Conservation (phyloP, 2,329 filamentous ascomycete species). For the Aspergillus caelatus region DNA sequence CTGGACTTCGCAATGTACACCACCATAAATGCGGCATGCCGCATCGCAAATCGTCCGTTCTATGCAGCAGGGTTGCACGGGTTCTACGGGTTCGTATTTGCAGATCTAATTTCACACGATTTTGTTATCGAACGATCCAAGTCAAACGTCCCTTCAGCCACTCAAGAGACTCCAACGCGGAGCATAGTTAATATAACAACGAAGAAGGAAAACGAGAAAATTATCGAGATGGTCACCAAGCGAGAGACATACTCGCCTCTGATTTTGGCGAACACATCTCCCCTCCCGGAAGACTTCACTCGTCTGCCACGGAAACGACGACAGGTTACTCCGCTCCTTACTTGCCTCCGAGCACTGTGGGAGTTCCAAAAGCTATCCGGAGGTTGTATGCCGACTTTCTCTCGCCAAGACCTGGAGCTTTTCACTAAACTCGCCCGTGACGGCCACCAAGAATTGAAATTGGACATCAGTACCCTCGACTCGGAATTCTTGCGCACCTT, state of each 20-base stretch:
- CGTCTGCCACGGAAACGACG: constrained; percentile 69
- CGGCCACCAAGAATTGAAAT: constrained; percentile 73
- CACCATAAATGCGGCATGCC: constrained; percentile 82
- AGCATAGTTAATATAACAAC: constrained; percentile 72
- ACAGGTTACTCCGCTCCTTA: constrained; percentile 80
- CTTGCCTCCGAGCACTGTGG: constrained; percentile 88
- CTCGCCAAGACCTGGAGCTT: constrained; percentile 66
- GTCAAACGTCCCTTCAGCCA: constrained; percentile 68
- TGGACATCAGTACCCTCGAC: constrained; percentile 68
- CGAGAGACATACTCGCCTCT: constrained; percentile 88
- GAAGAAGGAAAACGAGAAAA: constrained; percentile 70
- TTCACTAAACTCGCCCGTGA: constrained; percentile 79
- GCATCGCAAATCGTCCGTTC: constrained; percentile 76
- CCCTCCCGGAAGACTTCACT: constrained; percentile 70
- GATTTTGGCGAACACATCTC: constrained; percentile 78
- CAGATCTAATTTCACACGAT: constrained; percentile 86
- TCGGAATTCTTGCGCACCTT: constrained; percentile 80
- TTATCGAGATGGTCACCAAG: constrained; percentile 85
- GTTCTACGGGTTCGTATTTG: constrained; percentile 93
- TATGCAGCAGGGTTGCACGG: constrained; percentile 88
- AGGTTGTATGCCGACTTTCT: constrained; percentile 58
- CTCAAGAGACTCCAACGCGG: constrained; percentile 76
- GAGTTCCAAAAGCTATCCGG: constrained; percentile 70
- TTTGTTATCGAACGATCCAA: constrained; percentile 85
- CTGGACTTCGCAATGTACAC: constrained; percentile 74